Base-by-base conservation (phyloP, 306 rosid genomes). In the Sechiopsis laciniata region DNA sequence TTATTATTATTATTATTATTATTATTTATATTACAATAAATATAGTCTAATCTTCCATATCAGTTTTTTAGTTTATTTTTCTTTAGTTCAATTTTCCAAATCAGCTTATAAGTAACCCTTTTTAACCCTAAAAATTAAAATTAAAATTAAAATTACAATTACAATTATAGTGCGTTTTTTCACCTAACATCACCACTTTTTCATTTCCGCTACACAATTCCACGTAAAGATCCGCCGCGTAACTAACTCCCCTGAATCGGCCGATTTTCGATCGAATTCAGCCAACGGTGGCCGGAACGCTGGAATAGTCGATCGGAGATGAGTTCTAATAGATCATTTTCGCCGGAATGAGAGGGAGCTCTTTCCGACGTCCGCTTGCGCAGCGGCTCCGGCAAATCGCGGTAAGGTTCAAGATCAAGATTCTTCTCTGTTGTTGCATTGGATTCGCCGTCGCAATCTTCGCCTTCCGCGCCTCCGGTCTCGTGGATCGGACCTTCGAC, bases 321-420 rank as follows among this genome's bases (percentile, higher is more conserved):
- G 37, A 50, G 22, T 60, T 29, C 7, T 20, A 2, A 3, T 22
- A 21, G 55, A 58, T 32, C 37, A 2, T 24, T 42, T 42, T 51
- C 37, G 76, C 54, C 82, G 68, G 48, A 62, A 90, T 85, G 98
- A 86, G 97, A 80, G 91, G 88, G 75, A 82, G 80, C 57, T 78
- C 84, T 77, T 64, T 80, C 15, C 85, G 87, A 76, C 97, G 97
- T 76, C 88, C 96, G 75, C 78, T 80, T 64, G 82, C 77, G 42
- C 95, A 81, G 84, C 81, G 90, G 87, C 82, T 86, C 74, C 89
- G 92, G 72, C 83, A 80, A 75, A 66, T 83, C 46, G 75, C 85
- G 75, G 77, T 86, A 82, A 85, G 83, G 46, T 76, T 76, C 42
- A 94, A 72, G 90, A 86, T 94, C 86, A 87, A 87, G 86, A 83